A percentile compares a stretch with the other conserved stretches of the same genome.
These are phyloP conservation scores for Pythium rhizo-oryzae DNA, from an alignment of 352 stramenopile species.

Conservation along the genomic window DNA sequence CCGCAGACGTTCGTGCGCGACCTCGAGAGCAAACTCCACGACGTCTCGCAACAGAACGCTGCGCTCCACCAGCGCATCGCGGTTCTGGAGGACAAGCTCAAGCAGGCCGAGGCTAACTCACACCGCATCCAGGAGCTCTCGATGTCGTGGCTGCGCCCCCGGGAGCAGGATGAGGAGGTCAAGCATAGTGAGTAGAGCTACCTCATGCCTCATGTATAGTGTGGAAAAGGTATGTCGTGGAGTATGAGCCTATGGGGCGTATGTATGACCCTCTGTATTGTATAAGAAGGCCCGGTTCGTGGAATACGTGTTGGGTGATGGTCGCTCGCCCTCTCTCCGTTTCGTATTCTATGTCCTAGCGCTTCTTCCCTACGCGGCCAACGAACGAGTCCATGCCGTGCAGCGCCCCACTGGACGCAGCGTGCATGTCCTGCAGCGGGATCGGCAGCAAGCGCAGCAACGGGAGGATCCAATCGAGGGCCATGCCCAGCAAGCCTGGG, in stretches of 20 bases:
- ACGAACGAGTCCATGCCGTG: slow-evolving; percentile 80
- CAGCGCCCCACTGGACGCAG: slow-evolving; percentile 42
- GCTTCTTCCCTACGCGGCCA: slow-evolving; percentile 22
- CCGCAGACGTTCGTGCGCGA: slow-evolving; percentile 28
- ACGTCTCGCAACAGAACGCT: slow-evolving; percentile 41
- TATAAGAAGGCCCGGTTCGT: neutral
- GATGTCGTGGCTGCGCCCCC: slow-evolving; percentile 42
- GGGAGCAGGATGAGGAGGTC: slow-evolving; percentile 11
- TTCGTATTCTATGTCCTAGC: neutral
- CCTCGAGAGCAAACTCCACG: slow-evolving; percentile 31
- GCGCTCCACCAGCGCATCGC: slow-evolving; percentile 40
- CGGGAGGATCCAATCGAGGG: slow-evolving; percentile 42
- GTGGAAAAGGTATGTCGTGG: neutral
- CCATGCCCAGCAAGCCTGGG: slow-evolving; percentile 39
- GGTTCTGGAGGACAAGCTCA: slow-evolving; percentile 38
- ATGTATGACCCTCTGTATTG: no score
- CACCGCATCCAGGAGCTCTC: slow-evolving; percentile 50
- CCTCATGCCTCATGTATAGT: neutral
- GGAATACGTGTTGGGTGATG: neutral
- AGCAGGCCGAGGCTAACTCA: slow-evolving; percentile 39
- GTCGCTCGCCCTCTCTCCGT: no score
- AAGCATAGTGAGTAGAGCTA: neutral
- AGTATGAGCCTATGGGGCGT: neutral
- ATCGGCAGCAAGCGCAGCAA: slow-evolving; percentile 56
- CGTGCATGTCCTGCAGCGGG: slow-evolving; percentile 43